Evolutionary conservation across 129 eudicot genomes (phyloP).

Genomic region (Centella asiatica): DNA sequence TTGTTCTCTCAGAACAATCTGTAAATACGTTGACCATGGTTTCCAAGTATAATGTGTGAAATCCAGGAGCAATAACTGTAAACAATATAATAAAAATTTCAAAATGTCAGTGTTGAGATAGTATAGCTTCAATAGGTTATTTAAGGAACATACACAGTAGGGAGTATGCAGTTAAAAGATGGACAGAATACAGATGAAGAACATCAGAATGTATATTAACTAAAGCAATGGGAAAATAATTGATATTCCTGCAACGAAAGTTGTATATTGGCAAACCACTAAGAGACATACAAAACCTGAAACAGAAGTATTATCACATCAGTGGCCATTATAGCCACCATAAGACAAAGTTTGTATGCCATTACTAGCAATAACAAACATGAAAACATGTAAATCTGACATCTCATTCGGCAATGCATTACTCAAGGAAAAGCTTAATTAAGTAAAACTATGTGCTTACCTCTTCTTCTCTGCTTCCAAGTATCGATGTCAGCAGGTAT

Average conservation of each 20-base stretch:
- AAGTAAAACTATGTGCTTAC: conserved; percentile 27
- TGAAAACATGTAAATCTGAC: background rate
- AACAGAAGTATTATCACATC: background rate
- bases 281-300: background rate
- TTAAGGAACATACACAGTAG: background rate
- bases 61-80: conserved; percentile 97
- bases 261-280: too few species aligned
- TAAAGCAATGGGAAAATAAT: too few species aligned
- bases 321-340: background rate
- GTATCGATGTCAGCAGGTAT: conserved; percentile 97
- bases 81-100: background rate
- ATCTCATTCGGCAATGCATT: background rate
- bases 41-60: conserved; percentile 87
- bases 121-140: background rate
- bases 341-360: background rate
- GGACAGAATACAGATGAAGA: too few species aligned
- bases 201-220: too few species aligned
- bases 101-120: background rate
- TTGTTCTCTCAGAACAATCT: conserved; percentile 70
- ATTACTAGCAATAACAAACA: background rate
- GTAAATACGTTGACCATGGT: conserved; percentile 79
- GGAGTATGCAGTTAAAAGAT: too few species aligned
- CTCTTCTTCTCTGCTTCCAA: conserved; percentile 98
- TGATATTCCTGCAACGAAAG: too few species aligned
- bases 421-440: conserved; percentile 6